phyloP scores from a whole-genome alignment of 1,139 yeast species.

The Lodderomyces beijingensis region DNA sequence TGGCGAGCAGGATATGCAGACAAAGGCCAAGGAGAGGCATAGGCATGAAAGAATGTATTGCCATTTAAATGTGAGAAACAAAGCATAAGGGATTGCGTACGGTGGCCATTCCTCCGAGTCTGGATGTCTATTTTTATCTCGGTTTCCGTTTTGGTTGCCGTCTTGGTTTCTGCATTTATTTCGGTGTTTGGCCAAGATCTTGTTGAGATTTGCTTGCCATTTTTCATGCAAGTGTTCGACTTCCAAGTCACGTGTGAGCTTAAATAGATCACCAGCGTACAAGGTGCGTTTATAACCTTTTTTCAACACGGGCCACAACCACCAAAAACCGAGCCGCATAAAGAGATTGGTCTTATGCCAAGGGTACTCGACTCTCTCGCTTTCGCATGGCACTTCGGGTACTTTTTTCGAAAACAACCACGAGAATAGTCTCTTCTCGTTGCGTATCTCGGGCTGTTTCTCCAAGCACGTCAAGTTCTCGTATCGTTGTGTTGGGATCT shows the following conservation, averaged over 20 bases:
- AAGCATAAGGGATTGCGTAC: constrained; percentile 31
- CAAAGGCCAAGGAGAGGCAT: constrained; percentile 34
- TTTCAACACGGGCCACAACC: constrained; percentile 39
- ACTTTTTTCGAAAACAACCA: constrained; percentile 32
- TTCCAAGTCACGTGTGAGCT: constrained; percentile 34
- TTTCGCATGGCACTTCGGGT: constrained; percentile 32
- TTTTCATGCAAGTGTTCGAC: constrained; percentile 36
- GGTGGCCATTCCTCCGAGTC: constrained; percentile 28
- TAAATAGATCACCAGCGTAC: constrained; percentile 37
- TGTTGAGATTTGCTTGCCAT: constrained; percentile 25
- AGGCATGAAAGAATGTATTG: constrained; percentile 33
- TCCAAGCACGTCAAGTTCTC: too few relatives aligned
- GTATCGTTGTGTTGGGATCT: too few relatives aligned
- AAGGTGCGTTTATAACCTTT: constrained; percentile 44
- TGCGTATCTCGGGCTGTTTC: constrained; percentile 15
- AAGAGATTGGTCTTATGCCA: constrained; percentile 27
- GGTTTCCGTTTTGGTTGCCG: constrained; percentile 19
- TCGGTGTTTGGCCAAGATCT: constrained; percentile 19
- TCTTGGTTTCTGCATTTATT: constrained; percentile 18
- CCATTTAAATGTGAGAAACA: constrained; percentile 33
- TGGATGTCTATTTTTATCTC: constrained; percentile 11
- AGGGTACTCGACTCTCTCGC: constrained; percentile 36
- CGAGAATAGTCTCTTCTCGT: constrained; percentile 30
- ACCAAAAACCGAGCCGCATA: constrained; percentile 31
- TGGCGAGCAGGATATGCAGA: constrained; percentile 40